Evolutionary conservation across 495 filamentous ascomycete genomes (phyloP), one percentile per base, ranked within the genome.

Genomic region (Parathielavia appendiculata): DNA sequence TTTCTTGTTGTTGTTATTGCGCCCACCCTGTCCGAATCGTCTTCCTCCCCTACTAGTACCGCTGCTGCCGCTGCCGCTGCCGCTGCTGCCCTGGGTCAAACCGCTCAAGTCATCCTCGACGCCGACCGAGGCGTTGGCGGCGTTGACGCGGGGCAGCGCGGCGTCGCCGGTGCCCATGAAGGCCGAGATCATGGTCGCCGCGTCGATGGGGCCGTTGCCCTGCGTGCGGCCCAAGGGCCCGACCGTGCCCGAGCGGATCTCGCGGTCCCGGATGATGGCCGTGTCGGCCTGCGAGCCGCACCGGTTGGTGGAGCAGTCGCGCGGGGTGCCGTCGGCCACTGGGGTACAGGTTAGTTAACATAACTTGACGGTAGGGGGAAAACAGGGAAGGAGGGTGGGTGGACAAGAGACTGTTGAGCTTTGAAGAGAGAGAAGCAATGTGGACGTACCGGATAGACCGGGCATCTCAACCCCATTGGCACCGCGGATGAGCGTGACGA

Each of bases 321-420:
- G 78, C 20, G 80, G 82, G 30, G 79, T 83, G 40, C 82, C 81
- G 57, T 83, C 80, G 23, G 70, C 69, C 46, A 85, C 81, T 83
- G n/a, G n/a, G n/a, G 59, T 17, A 14, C 3, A 45, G 47, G 19
- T 20, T 39, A 3, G 46, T 17, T 50, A 1, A n/a, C n/a, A 26
- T 16, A 10, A 35, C 4, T n/a, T 14, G 34, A 10, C n/a, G n/a
- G n/a, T n/a, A n/a, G n/a, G 9, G 11, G 8, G 40, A 26, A n/a
- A 9, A 2, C 1, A 11, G 26, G 12, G 26, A 49, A 16, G 26
- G 6, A 26, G 16, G 38, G n/a, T 7, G 40, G 26, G 16, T n/a
- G 19, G 32, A 26, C 39, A 17, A n/a, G 23, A 39, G 17, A 20
- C 19, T 0, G 26, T 40, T 48, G 16, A 9, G 23, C n/a, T n/a